Percentiles rank a stretch among this genome's conserved stretches.
These are phyloP conservation scores for Sporopachydermia lactativora DNA, from an alignment of 805 yeast species.

Conservation along the genomic window DNA sequence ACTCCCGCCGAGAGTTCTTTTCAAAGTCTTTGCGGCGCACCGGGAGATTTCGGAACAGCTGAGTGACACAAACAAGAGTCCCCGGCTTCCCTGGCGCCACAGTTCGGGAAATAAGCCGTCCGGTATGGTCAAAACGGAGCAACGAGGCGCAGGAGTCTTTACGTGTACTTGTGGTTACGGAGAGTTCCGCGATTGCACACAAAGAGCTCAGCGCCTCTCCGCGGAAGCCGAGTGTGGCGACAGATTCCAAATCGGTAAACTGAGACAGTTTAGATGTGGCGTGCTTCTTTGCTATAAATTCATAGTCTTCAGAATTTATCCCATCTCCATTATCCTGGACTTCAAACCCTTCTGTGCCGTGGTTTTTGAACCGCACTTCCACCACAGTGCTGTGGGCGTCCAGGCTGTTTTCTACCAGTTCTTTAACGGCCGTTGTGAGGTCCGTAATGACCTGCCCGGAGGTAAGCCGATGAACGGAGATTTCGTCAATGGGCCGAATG, in stretches of 20 bases:
- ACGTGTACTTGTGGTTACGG: conserved; percentile 30
- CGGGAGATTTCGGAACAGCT: conserved; percentile 58
- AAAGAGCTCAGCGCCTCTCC: conserved; percentile 59
- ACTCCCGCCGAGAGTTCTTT: conserved; percentile 58
- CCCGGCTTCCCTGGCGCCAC: conserved; percentile 50
- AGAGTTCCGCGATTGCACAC: conserved; percentile 30
- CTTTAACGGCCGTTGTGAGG: conserved; percentile 65
- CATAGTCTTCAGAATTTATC: conserved; percentile 33
- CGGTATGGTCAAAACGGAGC: conserved; percentile 41
- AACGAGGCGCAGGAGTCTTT: conserved; percentile 40
- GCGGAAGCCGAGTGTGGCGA: conserved; percentile 47
- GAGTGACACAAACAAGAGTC: conserved; percentile 43
- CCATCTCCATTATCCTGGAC: conserved; percentile 69
- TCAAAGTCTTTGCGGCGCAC: conserved; percentile 67
- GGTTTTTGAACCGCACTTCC: conserved; percentile 52
- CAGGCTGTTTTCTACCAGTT: conserved; percentile 71
- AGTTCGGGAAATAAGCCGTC: conserved; percentile 28
- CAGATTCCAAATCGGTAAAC: conserved; percentile 23
- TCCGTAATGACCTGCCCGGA: conserved; percentile 91
- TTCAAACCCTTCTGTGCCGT: conserved; percentile 63
- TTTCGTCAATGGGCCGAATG: conserved; percentile 25
- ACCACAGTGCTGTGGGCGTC: conserved; percentile 65
- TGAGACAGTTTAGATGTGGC: conserved; percentile 39
- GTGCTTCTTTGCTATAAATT: conserved; percentile 29
- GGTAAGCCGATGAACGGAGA: conserved; percentile 63